Conservation (phyloP, 257 asterid species). For the Voacanga thouarsii region DNA sequence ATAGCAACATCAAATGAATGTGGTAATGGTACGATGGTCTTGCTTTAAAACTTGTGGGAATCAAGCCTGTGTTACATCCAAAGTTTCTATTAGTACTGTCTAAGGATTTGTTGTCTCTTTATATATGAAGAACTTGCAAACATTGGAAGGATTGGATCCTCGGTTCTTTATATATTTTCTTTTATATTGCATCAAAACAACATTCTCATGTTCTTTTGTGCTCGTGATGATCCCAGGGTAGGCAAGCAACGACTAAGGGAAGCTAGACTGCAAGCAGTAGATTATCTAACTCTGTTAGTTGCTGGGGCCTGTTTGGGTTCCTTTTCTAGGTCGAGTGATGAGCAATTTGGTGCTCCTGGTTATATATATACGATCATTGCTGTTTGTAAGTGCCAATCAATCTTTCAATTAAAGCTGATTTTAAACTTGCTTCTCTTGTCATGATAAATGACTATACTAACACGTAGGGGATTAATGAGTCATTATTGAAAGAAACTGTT, state of each 20-base stretch:
- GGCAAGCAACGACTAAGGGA: conserved; percentile 85
- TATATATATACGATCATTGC: conserved; percentile 88
- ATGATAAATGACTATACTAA: not conserved
- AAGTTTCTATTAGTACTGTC: not conserved
- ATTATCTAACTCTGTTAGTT: conserved; percentile 72
- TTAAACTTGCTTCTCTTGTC: not conserved
- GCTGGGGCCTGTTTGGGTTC: conserved; percentile 96
- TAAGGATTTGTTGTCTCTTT: not conserved
- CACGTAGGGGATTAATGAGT: not conserved
- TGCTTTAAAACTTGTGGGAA: not conserved
- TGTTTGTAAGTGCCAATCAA: conserved; percentile 55
- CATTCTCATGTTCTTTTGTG: conserved; percentile 6
- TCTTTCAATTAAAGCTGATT: not conserved
- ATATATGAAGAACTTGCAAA: not conserved
- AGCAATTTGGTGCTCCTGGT: conserved; percentile 78
- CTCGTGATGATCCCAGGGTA: conserved; percentile 43
- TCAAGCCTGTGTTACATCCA: not conserved
- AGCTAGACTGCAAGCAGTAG: conserved; percentile 75
- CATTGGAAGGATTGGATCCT: not conserved
- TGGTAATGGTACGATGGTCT: not conserved
- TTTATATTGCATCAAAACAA: not conserved
- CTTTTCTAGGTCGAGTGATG: conserved; percentile 64
- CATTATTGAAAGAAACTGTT: not conserved
- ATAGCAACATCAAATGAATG: not conserved
- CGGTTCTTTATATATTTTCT: not conserved